These are phyloP conservation scores for Penicillium malachiteum DNA, from an alignment of 495 filamentous ascomycete genomes.

Conservation along the genomic window DNA sequence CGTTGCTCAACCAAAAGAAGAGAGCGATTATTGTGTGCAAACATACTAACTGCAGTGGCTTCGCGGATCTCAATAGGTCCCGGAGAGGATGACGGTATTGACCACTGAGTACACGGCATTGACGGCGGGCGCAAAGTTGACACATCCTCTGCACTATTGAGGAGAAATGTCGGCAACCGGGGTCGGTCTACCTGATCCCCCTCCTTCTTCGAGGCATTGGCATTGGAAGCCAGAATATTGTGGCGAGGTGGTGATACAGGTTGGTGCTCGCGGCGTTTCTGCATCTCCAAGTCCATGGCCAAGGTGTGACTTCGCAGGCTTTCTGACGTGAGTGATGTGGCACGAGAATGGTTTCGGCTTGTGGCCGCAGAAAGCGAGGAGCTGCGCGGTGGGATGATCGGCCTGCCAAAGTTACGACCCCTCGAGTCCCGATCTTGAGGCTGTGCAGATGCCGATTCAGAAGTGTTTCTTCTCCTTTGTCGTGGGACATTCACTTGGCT, in stretches of 20 bases:
- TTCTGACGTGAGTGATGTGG: conserved; percentile 58
- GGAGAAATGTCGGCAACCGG: conserved; percentile 29
- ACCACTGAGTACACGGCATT: conserved; percentile 45
- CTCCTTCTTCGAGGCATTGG: not conserved
- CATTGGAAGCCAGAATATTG: conserved; percentile 13
- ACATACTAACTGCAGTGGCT: conserved; percentile 78
- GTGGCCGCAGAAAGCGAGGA: conserved; percentile 72
- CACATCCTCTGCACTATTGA: conserved; percentile 37
- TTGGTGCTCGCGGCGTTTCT: conserved; percentile 22
- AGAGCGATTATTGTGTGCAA: conserved; percentile 83
- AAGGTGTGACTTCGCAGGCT: conserved; percentile 61
- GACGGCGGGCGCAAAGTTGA: conserved; percentile 45
- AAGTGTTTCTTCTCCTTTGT: conserved; percentile 38
- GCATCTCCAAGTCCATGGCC: conserved; percentile 36
- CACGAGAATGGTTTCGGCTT: conserved; percentile 63
- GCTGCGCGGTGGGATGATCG: conserved; percentile 58
- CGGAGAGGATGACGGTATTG: conserved; percentile 51
- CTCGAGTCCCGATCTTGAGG: conserved; percentile 26
- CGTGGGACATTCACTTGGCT: conserved; percentile 33
- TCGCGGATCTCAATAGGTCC: conserved; percentile 61
- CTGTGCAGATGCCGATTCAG: conserved; percentile 34
- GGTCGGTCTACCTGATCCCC: conserved; percentile 14
- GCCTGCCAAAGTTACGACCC: conserved; percentile 37
- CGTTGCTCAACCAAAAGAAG: conserved; percentile 74
- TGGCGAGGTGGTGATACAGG: conserved; percentile 27